Evolutionary conservation across 2,329 filamentous ascomycete genomes (phyloP), one percentile per base, ranked within the genome.

Genomic region (Apiospora phragmitis): DNA sequence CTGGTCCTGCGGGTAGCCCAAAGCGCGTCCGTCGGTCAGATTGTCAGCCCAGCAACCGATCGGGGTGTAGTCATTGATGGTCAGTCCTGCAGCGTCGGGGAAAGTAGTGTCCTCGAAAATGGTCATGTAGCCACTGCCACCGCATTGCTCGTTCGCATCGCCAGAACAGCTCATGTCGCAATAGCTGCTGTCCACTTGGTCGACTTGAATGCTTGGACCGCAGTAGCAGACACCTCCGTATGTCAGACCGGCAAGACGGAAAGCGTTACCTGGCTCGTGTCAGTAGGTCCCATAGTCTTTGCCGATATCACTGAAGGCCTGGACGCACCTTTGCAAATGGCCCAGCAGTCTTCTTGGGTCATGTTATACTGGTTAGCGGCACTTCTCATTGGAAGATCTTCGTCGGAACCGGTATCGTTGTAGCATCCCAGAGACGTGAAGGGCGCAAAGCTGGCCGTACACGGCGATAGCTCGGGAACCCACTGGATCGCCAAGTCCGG

Each of bases 211-310:
- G n/a, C n/a, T 67, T 9, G 65, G 65, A 4, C 38, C n/a, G 65
- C 65, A 67, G 38, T 67, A 67, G 42, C 65, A 67, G 41, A 45
- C 65, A 45, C 65, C 65, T 11, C 26, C 65, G 42, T 21, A 45
- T 4, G 21, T 35, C 65, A 67, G 24, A 7, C 65, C 65, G 11
- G 65, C 24, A 26, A 21, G 29, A 16, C 41, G 65, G 38, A 43
- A 26, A 18, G 26, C n/a, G 42, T 67, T 67, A 9, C 65, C 65
- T 67, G 29, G 24, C 5, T 29, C 14, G 42, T 26, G 42, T 67
- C 14, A 67, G 38, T 67, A 18, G 11, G 6, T 24, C 16, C 29
- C n/a, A 24, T 42, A 2, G n/a, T 21, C 65, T 42, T 66, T 8
- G 14, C n/a, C 65, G 43, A 18, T 8, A 6, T 18, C 3, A 14